Percentiles rank a stretch among this genome's conserved stretches.
These are phyloP conservation scores for Colletotrichum spinosum DNA, from an alignment of 2,329 filamentous ascomycete species.

Conservation along the genomic window DNA sequence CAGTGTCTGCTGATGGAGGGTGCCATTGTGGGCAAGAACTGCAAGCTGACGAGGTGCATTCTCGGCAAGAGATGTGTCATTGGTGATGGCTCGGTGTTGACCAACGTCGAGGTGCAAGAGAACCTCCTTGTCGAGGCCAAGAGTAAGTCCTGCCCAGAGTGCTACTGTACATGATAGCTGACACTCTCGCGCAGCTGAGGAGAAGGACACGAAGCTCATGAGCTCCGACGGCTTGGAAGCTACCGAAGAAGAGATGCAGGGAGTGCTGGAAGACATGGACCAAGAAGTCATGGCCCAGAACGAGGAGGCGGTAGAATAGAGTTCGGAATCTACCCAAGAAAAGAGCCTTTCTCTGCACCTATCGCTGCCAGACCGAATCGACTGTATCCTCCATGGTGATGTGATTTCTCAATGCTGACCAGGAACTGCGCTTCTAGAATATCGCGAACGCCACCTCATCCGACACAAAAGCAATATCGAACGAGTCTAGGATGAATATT, in stretches of 20 bases:
- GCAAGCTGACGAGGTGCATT: constrained; percentile 88
- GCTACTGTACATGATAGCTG: constrained; percentile 36
- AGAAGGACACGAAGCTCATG: constrained; percentile 76
- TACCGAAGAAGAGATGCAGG: constrained; percentile 71
- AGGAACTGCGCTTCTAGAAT: constrained; percentile 23
- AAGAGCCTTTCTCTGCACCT: constrained; percentile 5
- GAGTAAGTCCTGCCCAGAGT: constrained; percentile 61
- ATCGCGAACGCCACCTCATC: constrained; percentile 18
- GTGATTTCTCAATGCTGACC: constrained; percentile 16
- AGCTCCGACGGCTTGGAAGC: constrained; percentile 74
- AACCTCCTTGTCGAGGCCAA: constrained; percentile 86
- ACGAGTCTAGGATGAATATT: constrained; percentile 1
- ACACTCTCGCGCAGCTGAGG: constrained; percentile 63
- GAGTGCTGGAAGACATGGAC: constrained; percentile 59
- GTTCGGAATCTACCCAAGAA: constrained; percentile 13
- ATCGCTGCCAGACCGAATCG: neutral
- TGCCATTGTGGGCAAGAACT: constrained; percentile 84
- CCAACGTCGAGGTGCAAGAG: constrained; percentile 93
- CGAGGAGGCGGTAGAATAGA: constrained; percentile 33
- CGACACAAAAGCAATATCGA: constrained; percentile 27
- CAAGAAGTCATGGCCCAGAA: constrained; percentile 48
- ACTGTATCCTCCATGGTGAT: constrained; percentile 12
- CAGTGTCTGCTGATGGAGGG: constrained; percentile 94
- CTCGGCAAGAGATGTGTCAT: constrained; percentile 84
- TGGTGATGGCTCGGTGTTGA: constrained; percentile 83